A percentile compares a stretch with the other conserved stretches of the same genome.
These are phyloP conservation scores for Nyssa sinensis DNA, from an alignment of 148 eudicot genomes.

Conservation along the genomic window DNA sequence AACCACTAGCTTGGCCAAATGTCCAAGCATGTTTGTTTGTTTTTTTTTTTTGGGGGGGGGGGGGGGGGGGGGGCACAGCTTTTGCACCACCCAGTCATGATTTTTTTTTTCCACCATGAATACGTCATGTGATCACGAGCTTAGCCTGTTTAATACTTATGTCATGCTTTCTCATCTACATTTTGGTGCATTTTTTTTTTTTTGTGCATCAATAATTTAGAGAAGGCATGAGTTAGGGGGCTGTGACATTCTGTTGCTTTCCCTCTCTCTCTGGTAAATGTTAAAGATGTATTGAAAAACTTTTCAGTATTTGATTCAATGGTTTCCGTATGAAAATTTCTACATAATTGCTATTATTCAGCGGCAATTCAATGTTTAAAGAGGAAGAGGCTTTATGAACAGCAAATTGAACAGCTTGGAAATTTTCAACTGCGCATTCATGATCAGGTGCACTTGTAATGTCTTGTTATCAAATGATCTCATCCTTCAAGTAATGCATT, in stretches of 20 bases:
- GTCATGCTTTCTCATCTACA: neutral
- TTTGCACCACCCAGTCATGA: neutral
- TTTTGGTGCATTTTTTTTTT: neutral
- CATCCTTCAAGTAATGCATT: neutral
- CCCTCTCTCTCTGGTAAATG: neutral
- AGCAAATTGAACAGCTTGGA: conserved; percentile 81
- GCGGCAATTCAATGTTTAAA: conserved; percentile 91
- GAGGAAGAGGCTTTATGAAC: conserved; percentile 80
- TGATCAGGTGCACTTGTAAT: conserved; percentile 59
- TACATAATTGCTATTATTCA: conserved; percentile 13
- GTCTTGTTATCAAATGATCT: neutral
- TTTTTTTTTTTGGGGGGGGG: no score
- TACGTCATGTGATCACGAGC: neutral
- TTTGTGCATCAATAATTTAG: neutral
- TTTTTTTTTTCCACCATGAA: neutral
- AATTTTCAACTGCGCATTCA: conserved; percentile 84
- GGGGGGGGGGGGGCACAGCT: no score
- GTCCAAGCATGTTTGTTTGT: no score
- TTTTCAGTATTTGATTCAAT: neutral
- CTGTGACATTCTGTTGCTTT: neutral
- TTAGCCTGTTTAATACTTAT: neutral
- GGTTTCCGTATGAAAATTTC: neutral
- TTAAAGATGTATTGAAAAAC: neutral
- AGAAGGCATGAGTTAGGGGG: neutral
- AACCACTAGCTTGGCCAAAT: no score